phyloP scores from a whole-genome alignment of 768 basidiomycete genomes.

The Butyriboletus loyo region DNA sequence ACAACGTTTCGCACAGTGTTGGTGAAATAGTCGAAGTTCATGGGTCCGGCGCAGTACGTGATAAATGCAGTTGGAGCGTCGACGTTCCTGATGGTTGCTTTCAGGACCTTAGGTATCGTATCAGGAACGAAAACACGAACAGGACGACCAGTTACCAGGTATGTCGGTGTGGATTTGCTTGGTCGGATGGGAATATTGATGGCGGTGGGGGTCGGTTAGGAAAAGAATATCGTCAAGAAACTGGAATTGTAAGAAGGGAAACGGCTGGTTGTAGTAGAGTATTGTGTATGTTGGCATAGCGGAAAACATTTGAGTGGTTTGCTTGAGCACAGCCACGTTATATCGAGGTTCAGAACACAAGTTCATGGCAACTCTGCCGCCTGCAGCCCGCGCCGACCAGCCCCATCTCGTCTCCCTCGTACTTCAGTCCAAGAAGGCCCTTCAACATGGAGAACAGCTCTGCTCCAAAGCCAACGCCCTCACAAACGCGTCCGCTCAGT shows the following conservation, averaged over 20 bases:
- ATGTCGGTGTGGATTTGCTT: not conserved
- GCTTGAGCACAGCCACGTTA: conserved; percentile 11
- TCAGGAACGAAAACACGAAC: conserved; percentile 43
- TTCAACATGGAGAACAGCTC: conserved; percentile 73
- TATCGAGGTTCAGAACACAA: no score
- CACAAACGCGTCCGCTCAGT: conserved; percentile 64
- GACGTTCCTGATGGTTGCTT: not conserved
- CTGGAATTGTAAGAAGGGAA: not conserved
- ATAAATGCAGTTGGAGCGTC: rapidly evolving
- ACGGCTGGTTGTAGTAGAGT: not conserved
- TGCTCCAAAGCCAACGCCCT: conserved; percentile 64
- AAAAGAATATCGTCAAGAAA: conserved; percentile 38
- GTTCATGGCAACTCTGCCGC: conserved; percentile 21
- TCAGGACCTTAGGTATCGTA: conserved; percentile 35
- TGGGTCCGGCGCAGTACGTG: conserved; percentile 34
- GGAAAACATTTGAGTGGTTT: no score
- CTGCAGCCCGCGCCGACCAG: conserved; percentile 34
- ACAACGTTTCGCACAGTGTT: conserved; percentile 39
- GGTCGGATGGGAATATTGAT: not conserved
- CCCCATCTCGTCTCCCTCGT: conserved; percentile 74
- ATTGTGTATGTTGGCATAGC: no score
- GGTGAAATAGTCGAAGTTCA: conserved; percentile 35
- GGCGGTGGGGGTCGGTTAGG: conserved; percentile 14
- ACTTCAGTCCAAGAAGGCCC: conserved; percentile 77
- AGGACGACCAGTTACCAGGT: conserved; percentile 41